A percentile compares a stretch with the other conserved stretches of the same genome.
These are phyloP conservation scores for Penicillium paxilli DNA, from an alignment of 495 filamentous ascomycete genomes.

Conservation along the genomic window DNA sequence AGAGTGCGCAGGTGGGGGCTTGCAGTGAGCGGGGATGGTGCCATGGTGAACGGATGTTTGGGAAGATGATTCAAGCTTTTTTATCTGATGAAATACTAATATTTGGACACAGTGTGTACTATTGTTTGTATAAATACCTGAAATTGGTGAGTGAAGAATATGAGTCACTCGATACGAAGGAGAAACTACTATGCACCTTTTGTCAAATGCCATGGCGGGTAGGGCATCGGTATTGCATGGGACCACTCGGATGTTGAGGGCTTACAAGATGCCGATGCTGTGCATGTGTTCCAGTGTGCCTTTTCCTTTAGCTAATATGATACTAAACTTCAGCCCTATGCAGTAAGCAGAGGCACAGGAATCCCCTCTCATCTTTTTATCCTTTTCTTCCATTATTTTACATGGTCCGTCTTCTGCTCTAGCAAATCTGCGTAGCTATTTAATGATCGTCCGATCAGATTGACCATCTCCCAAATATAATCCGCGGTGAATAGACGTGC, in stretches of 20 bases:
- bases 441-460: constrained; percentile 60
- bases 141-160: too few relatives aligned
- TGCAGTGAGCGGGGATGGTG: constrained; percentile 14
- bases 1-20: constrained; percentile 18
- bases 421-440: constrained; percentile 65
- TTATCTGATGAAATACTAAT: too few relatives aligned
- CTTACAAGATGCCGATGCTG: neutral
- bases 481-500: constrained; percentile 66
- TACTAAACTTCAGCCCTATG: neutral
- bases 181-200: too few relatives aligned
- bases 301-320: neutral
- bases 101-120: too few relatives aligned
- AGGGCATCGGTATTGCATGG: neutral
- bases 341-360: neutral
- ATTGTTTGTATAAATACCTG: too few relatives aligned
- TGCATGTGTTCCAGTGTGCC: too few relatives aligned
- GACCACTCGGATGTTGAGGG: neutral
- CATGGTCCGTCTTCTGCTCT: constrained; percentile 30
- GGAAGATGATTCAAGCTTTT: neutral
- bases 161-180: neutral
- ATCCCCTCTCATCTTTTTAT: neutral
- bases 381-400: neutral
- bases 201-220: neutral
- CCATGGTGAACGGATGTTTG: constrained; percentile 6
- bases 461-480: constrained; percentile 67